phyloP scores from a whole-genome alignment of 176 grass and related monocot species.

The Musa itinerans region DNA sequence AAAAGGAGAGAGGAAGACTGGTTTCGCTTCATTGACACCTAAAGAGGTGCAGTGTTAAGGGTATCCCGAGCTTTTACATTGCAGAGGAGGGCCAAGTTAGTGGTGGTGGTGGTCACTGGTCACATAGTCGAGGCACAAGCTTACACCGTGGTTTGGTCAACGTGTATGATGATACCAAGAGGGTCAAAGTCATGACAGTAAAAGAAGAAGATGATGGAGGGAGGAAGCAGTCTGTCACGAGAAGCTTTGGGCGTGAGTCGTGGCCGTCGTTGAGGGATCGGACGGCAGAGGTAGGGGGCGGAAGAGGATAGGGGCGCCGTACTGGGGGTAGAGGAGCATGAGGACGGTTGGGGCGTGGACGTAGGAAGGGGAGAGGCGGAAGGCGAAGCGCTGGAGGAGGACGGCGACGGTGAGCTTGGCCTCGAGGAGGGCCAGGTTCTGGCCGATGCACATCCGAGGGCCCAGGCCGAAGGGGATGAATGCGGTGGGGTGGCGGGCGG shows the following conservation, averaged over 20 bases:
- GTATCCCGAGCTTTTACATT: constrained; percentile 3
- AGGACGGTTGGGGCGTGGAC: constrained; percentile 89
- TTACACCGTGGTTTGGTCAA: constrained; percentile 2
- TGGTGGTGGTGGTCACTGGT: background rate
- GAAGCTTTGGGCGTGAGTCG: too few relatives aligned
- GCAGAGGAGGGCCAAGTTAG: background rate
- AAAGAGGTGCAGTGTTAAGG: too few relatives aligned
- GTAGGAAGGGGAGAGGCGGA: constrained; percentile 78
- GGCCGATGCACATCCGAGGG: constrained; percentile 89
- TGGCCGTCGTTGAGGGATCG: constrained; percentile 9
- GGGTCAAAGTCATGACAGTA: background rate
- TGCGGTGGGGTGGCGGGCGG: constrained; percentile 58
- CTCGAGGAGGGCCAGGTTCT: constrained; percentile 89
- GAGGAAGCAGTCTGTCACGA: background rate
- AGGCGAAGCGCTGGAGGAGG: constrained; percentile 74
- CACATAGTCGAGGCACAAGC: background rate
- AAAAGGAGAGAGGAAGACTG: too few relatives aligned
- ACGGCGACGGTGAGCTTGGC: constrained; percentile 79
- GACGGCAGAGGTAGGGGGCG: constrained; percentile 18
- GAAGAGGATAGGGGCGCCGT: constrained; percentile 83
- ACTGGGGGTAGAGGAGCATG: constrained; percentile 97
- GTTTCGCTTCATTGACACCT: too few relatives aligned
- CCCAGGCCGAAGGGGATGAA: constrained; percentile 97
- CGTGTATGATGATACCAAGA: background rate
- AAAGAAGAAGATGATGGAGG: background rate